Conservation (phyloP, 106 monocot genomes). For the Vanilla planifolia region DNA sequence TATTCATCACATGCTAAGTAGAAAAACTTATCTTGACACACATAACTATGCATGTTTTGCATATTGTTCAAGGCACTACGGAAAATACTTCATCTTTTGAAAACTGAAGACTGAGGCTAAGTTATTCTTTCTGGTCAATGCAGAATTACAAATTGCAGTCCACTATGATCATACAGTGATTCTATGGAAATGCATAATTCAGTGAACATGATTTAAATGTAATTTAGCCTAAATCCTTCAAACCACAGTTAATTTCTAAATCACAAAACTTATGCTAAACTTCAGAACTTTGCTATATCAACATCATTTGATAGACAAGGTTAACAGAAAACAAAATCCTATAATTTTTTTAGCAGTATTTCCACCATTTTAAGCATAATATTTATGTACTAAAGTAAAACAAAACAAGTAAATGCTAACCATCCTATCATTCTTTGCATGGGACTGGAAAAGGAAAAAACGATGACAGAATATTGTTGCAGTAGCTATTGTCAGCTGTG, state of each 20-base stretch:
- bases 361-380: neutral
- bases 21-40: too few relatives aligned
- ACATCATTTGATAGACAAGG: neutral
- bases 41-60: too few relatives aligned
- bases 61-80: too few relatives aligned
- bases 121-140: too few relatives aligned
- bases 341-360: neutral
- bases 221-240: too few relatives aligned
- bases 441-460: slow-evolving; percentile 53
- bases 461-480: slow-evolving; percentile 50
- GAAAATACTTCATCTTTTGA: too few relatives aligned
- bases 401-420: slow-evolving; percentile 12
- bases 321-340: neutral
- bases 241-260: neutral
- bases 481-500: slow-evolving; percentile 46
- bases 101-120: too few relatives aligned
- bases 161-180: too few relatives aligned
- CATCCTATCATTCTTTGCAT: slow-evolving; percentile 45
- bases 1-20: too few relatives aligned
- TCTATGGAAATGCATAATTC: too few relatives aligned
- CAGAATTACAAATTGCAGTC: too few relatives aligned
- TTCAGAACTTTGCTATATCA: neutral
- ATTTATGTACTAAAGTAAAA: neutral
- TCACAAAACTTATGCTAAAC: neutral
- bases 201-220: too few relatives aligned